phyloP scores from a whole-genome alignment of 768 basidiomycete genomes.

The Pulveroboletus sp. region DNA sequence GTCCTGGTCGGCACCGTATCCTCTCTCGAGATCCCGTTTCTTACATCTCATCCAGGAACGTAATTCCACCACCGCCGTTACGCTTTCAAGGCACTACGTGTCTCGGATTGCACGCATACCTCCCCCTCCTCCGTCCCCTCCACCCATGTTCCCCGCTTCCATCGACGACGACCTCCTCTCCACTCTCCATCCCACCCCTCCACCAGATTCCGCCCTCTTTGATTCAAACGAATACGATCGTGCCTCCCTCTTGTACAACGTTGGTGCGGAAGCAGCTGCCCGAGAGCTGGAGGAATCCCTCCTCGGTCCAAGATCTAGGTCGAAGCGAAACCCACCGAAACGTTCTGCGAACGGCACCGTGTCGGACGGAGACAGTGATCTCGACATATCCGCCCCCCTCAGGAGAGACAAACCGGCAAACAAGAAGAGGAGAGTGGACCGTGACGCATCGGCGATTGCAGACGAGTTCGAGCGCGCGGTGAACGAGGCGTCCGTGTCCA shows the following conservation, averaged over 20 bases:
- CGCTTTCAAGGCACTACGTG: conserved; percentile 34
- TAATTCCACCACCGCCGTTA: conserved; percentile 56
- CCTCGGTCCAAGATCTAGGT: conserved; percentile 36
- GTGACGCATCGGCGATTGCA: conserved; percentile 33
- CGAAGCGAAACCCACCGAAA: conserved; percentile 46
- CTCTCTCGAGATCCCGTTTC: background rate
- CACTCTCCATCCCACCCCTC: conserved; percentile 37
- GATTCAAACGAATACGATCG: conserved; percentile 29
- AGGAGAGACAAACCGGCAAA: conserved; percentile 41
- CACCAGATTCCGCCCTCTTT: conserved; percentile 26
- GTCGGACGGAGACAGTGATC: conserved; percentile 59
- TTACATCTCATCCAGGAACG: conserved; percentile 51
- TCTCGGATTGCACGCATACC: conserved; percentile 46
- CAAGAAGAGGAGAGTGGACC: conserved; percentile 65
- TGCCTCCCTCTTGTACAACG: conserved; percentile 19
- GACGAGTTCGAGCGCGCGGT: conserved; percentile 49
- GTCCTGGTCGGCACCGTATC: conserved; percentile 45
- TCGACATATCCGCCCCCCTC: conserved; percentile 40
- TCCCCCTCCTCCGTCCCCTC: conserved; percentile 38
- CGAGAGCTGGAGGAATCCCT: conserved; percentile 54
- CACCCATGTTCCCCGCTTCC: conserved; percentile 27
- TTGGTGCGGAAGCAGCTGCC: conserved; percentile 52
- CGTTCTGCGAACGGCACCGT: conserved; percentile 44
- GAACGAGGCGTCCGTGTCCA: conserved; percentile 36
- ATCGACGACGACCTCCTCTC: conserved; percentile 35